These are phyloP conservation scores for Phytophthora uliginosa DNA, from an alignment of 352 stramenopile species.

Conservation along the genomic window DNA sequence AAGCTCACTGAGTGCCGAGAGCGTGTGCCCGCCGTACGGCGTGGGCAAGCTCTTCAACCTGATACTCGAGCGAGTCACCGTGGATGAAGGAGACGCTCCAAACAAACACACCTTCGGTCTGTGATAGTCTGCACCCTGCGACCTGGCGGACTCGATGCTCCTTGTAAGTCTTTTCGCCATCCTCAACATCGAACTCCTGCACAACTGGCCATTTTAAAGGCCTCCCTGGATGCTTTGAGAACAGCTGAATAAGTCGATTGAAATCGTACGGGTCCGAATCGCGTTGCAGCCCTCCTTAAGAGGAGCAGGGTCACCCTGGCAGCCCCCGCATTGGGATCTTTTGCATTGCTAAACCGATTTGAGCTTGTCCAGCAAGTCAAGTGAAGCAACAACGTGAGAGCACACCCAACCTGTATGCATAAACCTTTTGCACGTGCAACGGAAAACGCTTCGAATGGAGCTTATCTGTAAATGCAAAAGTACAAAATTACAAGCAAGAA, in stretches of 20 bases:
- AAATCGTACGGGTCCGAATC: background rate
- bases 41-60: conserved; percentile 3
- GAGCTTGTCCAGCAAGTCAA: background rate
- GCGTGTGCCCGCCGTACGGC: background rate
- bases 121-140: conserved; percentile 3
- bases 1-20: background rate
- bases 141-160: conserved; percentile 5
- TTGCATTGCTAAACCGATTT: background rate
- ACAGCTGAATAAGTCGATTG: background rate
- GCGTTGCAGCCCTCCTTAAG: background rate
- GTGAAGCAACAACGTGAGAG: background rate
- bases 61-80: conserved; percentile 6
- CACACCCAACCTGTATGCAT: conserved; percentile 1
- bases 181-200: conserved; percentile 2
- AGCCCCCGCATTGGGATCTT: background rate
- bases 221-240: background rate
- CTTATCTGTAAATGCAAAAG: background rate
- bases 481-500: background rate
- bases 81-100: conserved; percentile 7
- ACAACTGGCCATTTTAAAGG: conserved; percentile 4
- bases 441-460: background rate
- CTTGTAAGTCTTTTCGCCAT: conserved; percentile 1
- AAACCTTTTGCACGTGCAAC: background rate
- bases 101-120: conserved; percentile 1
- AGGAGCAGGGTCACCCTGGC: background rate